Evolutionary conservation across 257 asterid species (phyloP), one percentile per base, ranked within the genome.

Genomic region (Capsicum baccatum): DNA sequence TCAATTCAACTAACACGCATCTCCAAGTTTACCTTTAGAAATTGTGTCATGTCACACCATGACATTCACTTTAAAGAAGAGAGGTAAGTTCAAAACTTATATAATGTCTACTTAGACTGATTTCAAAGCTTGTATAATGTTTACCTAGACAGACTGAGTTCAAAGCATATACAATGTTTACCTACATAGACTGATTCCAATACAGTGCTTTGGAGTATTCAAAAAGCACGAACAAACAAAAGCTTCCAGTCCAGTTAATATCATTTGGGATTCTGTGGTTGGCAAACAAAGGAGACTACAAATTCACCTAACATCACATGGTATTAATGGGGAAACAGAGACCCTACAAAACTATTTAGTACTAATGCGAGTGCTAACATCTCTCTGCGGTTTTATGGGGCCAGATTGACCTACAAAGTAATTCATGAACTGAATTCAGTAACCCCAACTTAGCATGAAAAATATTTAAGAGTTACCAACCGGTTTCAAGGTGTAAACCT

Each of bases 271-370:
- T 21, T 54, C 81, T 74, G 17, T 1, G 62, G 81, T 50, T 50
- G 81, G 81, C 60, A 74, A 74, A 52, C 62, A 50, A 74, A 50
- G 62, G 81, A 74, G 62, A 50, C 62, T 74, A 26, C 62, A 74
- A 74, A 21, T 7, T 74, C 21, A 74, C 62, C 81, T 74, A 74
- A 12, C 62, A 74, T 50, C 62, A 74, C 47, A 78, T 78, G 44
- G 33, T 33, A 78, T 15, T 78, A 78, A 78, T 26, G 82, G 63
- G 63, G 44, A 50, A 37, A 55, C 60, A 54, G 26, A 14, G 82
- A 78, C 64, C 50, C 82, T 37, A 52, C 6, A 76, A 52, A 76
- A 26, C 15, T 37, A 74, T 76, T 76, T 14, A 52, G 64, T 52
- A 21, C 64, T 54, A 78, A 26, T 26, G 12, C 59, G 12, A 76